Percentiles rank a stretch among this genome's conserved stretches.
Evolutionary conservation across 768 basidiomycete genomes (phyloP).

Genomic region (Dendrothele bispora): DNA sequence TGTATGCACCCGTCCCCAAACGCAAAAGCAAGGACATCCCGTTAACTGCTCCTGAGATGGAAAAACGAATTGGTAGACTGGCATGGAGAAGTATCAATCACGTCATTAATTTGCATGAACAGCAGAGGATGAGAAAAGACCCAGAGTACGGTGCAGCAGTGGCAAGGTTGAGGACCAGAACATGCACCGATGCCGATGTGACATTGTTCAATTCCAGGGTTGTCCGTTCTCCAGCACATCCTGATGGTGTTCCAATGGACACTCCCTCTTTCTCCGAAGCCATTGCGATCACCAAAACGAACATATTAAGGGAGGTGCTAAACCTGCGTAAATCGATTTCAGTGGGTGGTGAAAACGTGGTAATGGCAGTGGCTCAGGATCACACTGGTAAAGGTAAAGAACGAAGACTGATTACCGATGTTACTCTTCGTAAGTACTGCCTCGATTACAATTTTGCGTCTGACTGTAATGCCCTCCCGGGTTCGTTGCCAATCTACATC

Average conservation of each 20-base stretch:
- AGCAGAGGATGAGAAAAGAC: background rate
- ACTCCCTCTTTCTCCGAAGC: background rate
- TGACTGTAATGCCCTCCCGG: slow-evolving; percentile 15
- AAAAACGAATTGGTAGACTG: background rate
- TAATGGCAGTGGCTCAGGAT: background rate
- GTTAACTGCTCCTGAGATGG: background rate
- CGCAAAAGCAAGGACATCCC: no score
- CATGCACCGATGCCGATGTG: background rate
- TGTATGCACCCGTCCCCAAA: background rate
- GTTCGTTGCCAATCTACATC: slow-evolving; percentile 11
- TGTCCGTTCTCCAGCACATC: background rate
- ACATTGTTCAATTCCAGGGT: background rate
- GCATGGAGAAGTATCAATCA: background rate
- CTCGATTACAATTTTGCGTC: slow-evolving; percentile 1
- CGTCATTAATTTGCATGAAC: background rate
- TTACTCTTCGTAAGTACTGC: background rate
- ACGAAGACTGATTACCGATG: background rate
- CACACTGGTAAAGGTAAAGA: background rate
- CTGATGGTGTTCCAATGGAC: background rate
- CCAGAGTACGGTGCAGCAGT: background rate
- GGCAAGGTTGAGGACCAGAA: background rate
- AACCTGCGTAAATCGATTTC: background rate
- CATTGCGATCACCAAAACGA: background rate
- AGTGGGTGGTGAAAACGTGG: background rate
- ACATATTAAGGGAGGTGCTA: no score